These are phyloP conservation scores for Haplosporangium gracile DNA, from an alignment of 192 early-diverging fungal genomes.

Conservation along the genomic window DNA sequence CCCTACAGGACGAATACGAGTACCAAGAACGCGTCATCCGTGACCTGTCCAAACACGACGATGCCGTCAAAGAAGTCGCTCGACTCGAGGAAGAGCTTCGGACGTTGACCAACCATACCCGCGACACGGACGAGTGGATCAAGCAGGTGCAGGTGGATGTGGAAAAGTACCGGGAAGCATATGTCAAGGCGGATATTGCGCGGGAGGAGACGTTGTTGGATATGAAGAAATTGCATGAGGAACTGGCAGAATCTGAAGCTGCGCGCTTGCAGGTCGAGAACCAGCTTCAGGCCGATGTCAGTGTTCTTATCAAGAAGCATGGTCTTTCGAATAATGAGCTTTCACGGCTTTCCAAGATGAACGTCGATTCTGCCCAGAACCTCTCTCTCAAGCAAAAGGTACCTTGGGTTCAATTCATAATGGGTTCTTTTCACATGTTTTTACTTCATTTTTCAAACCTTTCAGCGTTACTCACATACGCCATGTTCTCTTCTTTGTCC, in stretches of 20 bases:
- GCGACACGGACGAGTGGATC: conserved; percentile 45
- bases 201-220: conserved; percentile 53
- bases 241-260: conserved; percentile 39
- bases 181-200: conserved; percentile 48
- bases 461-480: too few relatives aligned
- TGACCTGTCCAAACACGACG: conserved; percentile 49
- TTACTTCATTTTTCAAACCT: not conserved
- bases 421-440: too few relatives aligned
- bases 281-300: conserved; percentile 45
- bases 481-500: not conserved
- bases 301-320: conserved; percentile 45
- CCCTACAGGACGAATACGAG: conserved; percentile 44
- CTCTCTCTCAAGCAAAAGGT: conserved; percentile 49
- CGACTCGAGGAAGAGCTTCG: conserved; percentile 42
- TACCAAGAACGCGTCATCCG: conserved; percentile 51
- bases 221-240: conserved; percentile 51
- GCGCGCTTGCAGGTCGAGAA: conserved; percentile 37
- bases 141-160: conserved; percentile 45
- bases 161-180: conserved; percentile 40
- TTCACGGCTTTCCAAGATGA: conserved; percentile 50
- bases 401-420: not conserved
- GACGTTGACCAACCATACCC: conserved; percentile 27
- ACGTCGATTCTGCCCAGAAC: conserved; percentile 47
- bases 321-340: conserved; percentile 22
- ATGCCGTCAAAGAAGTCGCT: conserved; percentile 32